A percentile compares a stretch with the other conserved stretches of the same genome.
Conservation (phyloP, 805 yeast genomes). For the Suhomyces xylopsoci region DNA sequence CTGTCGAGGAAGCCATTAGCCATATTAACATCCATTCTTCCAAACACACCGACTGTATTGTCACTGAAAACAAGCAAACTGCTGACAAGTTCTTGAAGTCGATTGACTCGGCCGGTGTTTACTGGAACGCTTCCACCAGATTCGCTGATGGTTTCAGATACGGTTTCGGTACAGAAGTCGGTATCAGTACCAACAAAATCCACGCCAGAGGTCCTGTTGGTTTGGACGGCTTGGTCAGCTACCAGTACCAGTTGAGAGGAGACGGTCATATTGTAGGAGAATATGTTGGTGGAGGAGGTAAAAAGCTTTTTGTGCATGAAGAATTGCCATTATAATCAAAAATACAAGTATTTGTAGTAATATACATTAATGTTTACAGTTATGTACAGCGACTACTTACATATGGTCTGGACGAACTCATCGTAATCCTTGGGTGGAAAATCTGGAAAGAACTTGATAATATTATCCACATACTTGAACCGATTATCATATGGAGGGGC, state of each 20-base stretch:
- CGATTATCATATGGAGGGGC: slow-evolving; percentile 16
- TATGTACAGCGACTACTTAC: neutral
- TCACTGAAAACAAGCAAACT: slow-evolving; percentile 66
- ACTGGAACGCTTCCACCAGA: slow-evolving; percentile 96
- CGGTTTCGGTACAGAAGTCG: slow-evolving; percentile 98
- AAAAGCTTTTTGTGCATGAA: slow-evolving; percentile 71
- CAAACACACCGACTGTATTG: slow-evolving; percentile 90
- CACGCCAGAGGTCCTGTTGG: slow-evolving; percentile 99
- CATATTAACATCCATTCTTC: slow-evolving; percentile 93
- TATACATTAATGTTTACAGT: neutral
- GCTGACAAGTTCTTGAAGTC: slow-evolving; percentile 82
- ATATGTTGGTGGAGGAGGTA: slow-evolving; percentile 91
- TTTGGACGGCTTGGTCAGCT: slow-evolving; percentile 91
- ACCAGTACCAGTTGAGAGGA: slow-evolving; percentile 91
- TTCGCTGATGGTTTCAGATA: slow-evolving; percentile 98
- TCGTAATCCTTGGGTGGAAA: slow-evolving; percentile 39
- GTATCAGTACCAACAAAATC: slow-evolving; percentile 92
- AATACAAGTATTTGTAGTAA: too few species aligned
- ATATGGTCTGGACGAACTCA: slow-evolving; percentile 9
- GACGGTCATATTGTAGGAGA: slow-evolving; percentile 91
- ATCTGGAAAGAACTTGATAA: slow-evolving; percentile 50
- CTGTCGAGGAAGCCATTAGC: slow-evolving; percentile 67
- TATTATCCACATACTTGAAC: slow-evolving; percentile 26
- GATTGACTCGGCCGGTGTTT: slow-evolving; percentile 92
- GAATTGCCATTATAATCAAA: slow-evolving; percentile 29